Base-by-base conservation (phyloP, 306 rosid species). In the Cyamopsis tetragonoloba region DNA sequence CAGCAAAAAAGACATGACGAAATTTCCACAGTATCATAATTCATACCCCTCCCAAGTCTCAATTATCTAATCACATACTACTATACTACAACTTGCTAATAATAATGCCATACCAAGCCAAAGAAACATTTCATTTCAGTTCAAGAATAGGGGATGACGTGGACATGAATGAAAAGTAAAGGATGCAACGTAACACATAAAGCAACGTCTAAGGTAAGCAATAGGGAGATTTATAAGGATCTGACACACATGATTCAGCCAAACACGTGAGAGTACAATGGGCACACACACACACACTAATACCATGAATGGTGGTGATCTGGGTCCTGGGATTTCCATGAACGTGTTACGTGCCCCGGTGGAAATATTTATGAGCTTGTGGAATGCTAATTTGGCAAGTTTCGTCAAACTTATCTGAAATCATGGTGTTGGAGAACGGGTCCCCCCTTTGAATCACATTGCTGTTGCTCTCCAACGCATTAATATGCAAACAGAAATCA, bases 1-100 rank as follows among this genome's bases (percentile, higher is more conserved):
- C 27, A 59, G 71, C 38, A 51, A 32, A 71, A n/a, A 64, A 43
- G 32, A 23, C 69, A 48, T 48, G n/a, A 62, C 60, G 61, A 81
- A 50, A 38, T 51, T 68, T 31, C 65, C 35, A 53, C 42, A 18
- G 38, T 11, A 23, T 39, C 43, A 15, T 15, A 18, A n/a, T n/a
- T n/a, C n/a, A n/a, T n/a, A n/a, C n/a, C n/a, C n/a, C n/a, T n/a
- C 37, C 56, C 37, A n/a, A n/a, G n/a, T 24, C 37, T 0, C 11
- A 31, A 61, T 79, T 70, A 63, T 64, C 61, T 15, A 44, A 58
- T 30, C 48, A 35, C 72, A 54, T n/a, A 70, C 59, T 57, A 49
- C 9, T 34, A n/a, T n/a, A n/a, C n/a, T n/a, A n/a, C n/a, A n/a
- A n/a, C n/a, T n/a, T n/a, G n/a, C n/a, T n/a, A n/a, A n/a, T n/a